Percentiles rank a stretch among this genome's conserved stretches.
Evolutionary conservation across 129 eudicot genomes (phyloP).

Genomic region (Lonicera japonica): DNA sequence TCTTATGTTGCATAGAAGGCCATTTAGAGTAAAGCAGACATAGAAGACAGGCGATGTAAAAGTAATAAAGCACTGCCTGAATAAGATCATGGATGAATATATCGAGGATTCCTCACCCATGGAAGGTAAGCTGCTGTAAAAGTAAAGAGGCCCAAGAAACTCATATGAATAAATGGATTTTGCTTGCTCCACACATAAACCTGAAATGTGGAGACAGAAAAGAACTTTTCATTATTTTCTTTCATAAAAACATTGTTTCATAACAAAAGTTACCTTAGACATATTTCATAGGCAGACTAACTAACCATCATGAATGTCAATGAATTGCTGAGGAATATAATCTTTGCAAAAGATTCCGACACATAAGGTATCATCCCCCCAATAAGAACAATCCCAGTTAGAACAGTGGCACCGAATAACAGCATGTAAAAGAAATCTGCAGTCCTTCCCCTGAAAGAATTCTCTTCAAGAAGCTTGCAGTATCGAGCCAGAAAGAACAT

Average conservation of each 20-base stretch:
- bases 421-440: constrained; percentile 99
- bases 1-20: too few relatives aligned
- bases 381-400: constrained; percentile 84
- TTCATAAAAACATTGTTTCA: too few relatives aligned
- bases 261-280: too few relatives aligned
- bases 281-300: constrained; percentile 1
- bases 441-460: constrained; percentile 89
- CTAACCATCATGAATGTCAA: constrained; percentile 98
- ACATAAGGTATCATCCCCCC: constrained; percentile 99
- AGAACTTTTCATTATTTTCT: too few relatives aligned
- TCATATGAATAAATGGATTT: constrained; percentile 95
- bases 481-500: constrained; percentile 99
- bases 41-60: too few relatives aligned
- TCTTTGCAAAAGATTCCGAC: constrained; percentile 85
- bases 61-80: too few relatives aligned
- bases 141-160: constrained; percentile 95
- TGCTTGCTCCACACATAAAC: constrained; percentile 99
- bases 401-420: constrained; percentile 81
- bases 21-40: too few relatives aligned
- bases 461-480: constrained; percentile 99
- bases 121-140: constrained; percentile 99
- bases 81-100: too few relatives aligned
- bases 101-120: too few relatives aligned
- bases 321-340: constrained; percentile 96
- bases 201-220: constrained; percentile 24